Base-by-base conservation (phyloP, 2,329 filamentous ascomycete species). In the Verticillium nubilum region DNA sequence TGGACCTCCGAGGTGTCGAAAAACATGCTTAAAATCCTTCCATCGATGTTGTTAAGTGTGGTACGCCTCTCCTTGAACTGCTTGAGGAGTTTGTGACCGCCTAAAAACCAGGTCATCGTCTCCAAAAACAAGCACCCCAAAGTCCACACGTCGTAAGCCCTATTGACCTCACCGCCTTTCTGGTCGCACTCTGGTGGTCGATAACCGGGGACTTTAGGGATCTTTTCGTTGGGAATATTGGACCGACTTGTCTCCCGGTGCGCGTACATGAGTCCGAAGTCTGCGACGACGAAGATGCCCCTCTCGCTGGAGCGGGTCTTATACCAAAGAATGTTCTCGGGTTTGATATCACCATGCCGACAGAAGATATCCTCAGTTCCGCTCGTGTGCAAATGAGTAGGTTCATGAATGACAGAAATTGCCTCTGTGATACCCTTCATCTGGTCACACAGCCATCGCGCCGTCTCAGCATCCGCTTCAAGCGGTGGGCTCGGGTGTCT, bases 341-440 rank as follows among this genome's bases (percentile, higher is more conserved):
- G 60, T n/a, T 61, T 61, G 52, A 61, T 56, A 10, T 61, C 60
- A 4, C 58, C 55, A 23, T 61, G 60, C 15, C 58, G 52, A 3
- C 60, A 58, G n/a, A n/a, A n/a, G n/a, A 5, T 35, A 59, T 25
- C 31, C 19, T 19, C 27, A 12, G 54, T 15, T 12, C 6, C 37
- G 2, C 25, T 9, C 4, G 10, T 23, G 5, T 26, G 47, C 5
- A n/a, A n/a, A n/a, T n/a, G n/a, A n/a, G n/a, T n/a, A n/a, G 56
- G 56, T 4, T 57, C 56, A 17, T 52, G 37, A 29, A 52, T 54
- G 9, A 17, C 53, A 4, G 25, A 17, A 7, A 47, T 28, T 1
- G 62, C 62, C n/a, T 28, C 57, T 7, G 57, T 42, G 29, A 64
- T 58, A 13, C 58, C 60, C 25, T 26, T 52, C 28, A 56, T 56